Evolutionary conservation across 345 rosid species (phyloP), one percentile per base, ranked within the genome.

Genomic region (Balakata baccata): DNA sequence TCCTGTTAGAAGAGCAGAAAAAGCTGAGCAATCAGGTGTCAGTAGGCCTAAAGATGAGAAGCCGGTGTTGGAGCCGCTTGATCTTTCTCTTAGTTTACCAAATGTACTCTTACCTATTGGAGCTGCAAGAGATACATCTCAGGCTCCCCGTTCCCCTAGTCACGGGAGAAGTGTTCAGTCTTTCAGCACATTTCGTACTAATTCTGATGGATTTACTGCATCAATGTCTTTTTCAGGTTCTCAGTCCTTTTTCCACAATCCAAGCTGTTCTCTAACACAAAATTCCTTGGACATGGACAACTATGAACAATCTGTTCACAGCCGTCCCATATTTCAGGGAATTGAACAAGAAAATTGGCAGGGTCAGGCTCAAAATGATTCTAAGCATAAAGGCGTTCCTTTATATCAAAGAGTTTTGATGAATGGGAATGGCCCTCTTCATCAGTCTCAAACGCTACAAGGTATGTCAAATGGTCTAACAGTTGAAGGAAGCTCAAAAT

Each of bases 221-320:
- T 94, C 98, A 25, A 86, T 92, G 92, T 95, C 99, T 50, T 89
- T 86, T 76, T 92, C 99, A 14, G 98, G 98, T 70, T 92, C 99
- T 20, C 98, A 87, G 80, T 92, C 99, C 10, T 88, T 90, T 74
- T 88, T 86, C 79, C 99, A 95, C 81, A 92, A 95, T 79, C 94
- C 97, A 65, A 95, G 99, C 81, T 95, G 99, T 83, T 95, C 99
- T n/a, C 78, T 91, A 73, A 92, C 91, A 37, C 93, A 92, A 77
- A 91, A 95, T 76, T 85, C 91, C 20, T 8, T 80, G 37, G 83
- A 80, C 49, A 75, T 89, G 86, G 99, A 95, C 70, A 87, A 87
- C 78, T 77, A 52, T 56, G 99, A 95, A 72, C 98, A 95, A 74
- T 92, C 99, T 54, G 99, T 95, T 83, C 94, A 91, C 73, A 95